These are phyloP conservation scores for Picea sitchensis DNA, from an alignment of 75 land plant species.

Conservation along the genomic window DNA sequence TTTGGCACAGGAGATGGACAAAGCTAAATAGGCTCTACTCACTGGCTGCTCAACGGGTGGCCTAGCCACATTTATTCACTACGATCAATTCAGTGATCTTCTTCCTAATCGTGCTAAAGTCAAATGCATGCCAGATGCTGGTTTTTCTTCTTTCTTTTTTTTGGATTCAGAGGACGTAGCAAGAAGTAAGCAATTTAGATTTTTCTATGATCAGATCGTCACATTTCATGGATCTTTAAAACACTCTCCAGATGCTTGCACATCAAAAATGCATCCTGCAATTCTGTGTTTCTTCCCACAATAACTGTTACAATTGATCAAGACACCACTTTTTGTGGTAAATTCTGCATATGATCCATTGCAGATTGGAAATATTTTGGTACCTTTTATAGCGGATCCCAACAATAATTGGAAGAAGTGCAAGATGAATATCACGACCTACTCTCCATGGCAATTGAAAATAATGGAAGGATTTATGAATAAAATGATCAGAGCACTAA, in stretches of 20 bases:
- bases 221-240: conserved; percentile 8
- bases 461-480: not conserved
- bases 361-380: conserved; percentile 13
- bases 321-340: conserved; percentile 57
- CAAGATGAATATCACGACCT: not conserved
- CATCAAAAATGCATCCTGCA: no score
- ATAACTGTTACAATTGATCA: conserved; percentile 38
- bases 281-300: no score
- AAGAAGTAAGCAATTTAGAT: no score
- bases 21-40: conserved; percentile 61
- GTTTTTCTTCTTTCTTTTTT: conserved; percentile 68
- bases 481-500: conserved; percentile 29
- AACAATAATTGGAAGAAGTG: no score
- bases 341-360: conserved; percentile 76
- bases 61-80: conserved; percentile 61
- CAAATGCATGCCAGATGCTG: conserved; percentile 89
- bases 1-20: conserved; percentile 28
- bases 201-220: no score
- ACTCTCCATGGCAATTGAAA: not conserved
- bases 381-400: no score
- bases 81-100: conserved; percentile 54
- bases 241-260: no score
- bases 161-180: conserved; percentile 14
- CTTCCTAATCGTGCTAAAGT: conserved; percentile 20
- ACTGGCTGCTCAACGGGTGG: conserved; percentile 97